A percentile compares a stretch with the other conserved stretches of the same genome.
phyloP scores from a whole-genome alignment of 768 basidiomycete genomes.

The Daedaleopsis sinensis region DNA sequence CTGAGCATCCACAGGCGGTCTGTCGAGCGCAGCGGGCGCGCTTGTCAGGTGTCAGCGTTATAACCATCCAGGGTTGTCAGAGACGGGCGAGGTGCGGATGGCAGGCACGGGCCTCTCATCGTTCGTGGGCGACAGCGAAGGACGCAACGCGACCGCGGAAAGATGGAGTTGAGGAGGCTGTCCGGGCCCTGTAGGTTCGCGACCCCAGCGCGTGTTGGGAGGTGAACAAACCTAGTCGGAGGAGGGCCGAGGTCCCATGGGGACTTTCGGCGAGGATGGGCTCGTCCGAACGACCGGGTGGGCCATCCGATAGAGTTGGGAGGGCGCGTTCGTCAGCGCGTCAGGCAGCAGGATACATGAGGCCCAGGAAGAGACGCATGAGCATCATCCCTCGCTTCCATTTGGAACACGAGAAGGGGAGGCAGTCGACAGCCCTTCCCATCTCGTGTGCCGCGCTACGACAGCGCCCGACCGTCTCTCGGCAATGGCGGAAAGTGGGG shows the following conservation, averaged over 20 bases:
- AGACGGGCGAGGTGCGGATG: neutral
- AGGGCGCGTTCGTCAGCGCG: constrained; percentile 6
- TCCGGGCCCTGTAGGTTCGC: neutral
- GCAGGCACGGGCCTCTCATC: neutral
- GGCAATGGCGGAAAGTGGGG: neutral
- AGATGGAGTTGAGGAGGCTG: neutral
- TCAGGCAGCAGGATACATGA: constrained; percentile 7
- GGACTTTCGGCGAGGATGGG: neutral
- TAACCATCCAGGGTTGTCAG: neutral
- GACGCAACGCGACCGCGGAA: neutral
- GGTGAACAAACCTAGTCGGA: neutral
- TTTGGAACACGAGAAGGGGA: constrained; percentile 8
- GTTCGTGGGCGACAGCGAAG: neutral
- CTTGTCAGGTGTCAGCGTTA: neutral
- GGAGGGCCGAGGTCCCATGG: neutral
- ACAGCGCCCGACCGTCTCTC: constrained; percentile 6
- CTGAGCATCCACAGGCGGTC: neutral
- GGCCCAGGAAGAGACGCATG: neutral
- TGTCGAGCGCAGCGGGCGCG: neutral
- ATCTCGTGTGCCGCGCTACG: constrained; percentile 3
- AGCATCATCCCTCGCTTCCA: neutral
- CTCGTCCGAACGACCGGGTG: neutral
- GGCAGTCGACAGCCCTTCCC: constrained; percentile 7
- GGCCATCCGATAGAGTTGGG: constrained; percentile 5
- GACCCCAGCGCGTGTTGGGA: neutral